Evolutionary conservation across 306 rosid species (phyloP).

Genomic region (Prunus salicina): DNA sequence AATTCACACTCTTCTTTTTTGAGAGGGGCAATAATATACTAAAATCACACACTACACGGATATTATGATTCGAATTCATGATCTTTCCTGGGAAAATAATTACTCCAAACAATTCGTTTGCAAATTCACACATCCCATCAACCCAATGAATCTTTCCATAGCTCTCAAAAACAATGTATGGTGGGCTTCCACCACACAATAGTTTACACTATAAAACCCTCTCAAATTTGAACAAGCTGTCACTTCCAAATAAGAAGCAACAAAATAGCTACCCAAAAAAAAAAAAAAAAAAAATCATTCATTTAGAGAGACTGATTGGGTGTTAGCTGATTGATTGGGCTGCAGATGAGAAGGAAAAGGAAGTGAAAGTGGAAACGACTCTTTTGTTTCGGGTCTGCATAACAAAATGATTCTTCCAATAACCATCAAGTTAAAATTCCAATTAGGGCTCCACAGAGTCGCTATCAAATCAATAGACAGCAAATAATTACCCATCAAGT

Average conservation of each 20-base stretch:
- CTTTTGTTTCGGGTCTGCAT: background rate
- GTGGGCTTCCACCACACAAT: background rate
- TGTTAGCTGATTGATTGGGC: background rate
- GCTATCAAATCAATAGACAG: background rate
- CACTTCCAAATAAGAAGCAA: background rate
- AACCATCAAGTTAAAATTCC: background rate
- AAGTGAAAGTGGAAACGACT: background rate
- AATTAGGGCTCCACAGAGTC: background rate
- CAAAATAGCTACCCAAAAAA: background rate
- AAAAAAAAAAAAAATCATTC: no score
- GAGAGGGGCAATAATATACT: no score
- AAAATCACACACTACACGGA: no score
- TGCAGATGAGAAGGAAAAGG: background rate
- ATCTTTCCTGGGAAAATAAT: rapidly evolving
- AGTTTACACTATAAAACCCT: background rate
- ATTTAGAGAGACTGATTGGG: no score
- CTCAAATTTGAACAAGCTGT: background rate
- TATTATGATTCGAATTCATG: rapidly evolving
- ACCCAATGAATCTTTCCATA: background rate
- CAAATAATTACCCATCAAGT: conserved; percentile 6
- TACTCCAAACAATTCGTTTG: no score
- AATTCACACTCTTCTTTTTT: background rate
- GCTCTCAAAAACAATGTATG: background rate
- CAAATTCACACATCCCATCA: no score
- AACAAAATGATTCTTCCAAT: background rate